Evolutionary conservation across 2,329 filamentous ascomycete species (phyloP).

Genomic region (Fusarium udum): DNA sequence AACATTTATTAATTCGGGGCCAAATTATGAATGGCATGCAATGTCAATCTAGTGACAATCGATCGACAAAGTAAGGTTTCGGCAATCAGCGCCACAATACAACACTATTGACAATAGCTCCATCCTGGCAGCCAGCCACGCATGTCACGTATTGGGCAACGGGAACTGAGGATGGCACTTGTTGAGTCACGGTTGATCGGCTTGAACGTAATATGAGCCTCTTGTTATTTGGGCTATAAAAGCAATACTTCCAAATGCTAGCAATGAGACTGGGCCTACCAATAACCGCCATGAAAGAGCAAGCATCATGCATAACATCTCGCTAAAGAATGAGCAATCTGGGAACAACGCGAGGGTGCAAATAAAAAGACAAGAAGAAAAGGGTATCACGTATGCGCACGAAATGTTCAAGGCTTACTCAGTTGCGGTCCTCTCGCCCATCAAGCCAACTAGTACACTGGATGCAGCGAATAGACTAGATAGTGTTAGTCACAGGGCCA

Average conservation of each 20-base stretch:
- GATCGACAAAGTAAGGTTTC: background rate
- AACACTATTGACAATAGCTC: background rate
- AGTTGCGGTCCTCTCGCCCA: slow-evolving; percentile 55
- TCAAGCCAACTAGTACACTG: slow-evolving; percentile 64
- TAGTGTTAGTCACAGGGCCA: slow-evolving; percentile 3
- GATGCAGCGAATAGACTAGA: slow-evolving; percentile 56
- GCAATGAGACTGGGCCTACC: background rate
- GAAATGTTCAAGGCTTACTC: background rate
- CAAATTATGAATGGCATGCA: background rate
- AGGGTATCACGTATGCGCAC: slow-evolving; percentile 17
- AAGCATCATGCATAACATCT: background rate
- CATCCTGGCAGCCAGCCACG: background rate
- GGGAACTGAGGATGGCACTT: background rate
- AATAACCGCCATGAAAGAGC: background rate
- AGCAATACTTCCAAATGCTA: background rate
- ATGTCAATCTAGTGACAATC: background rate
- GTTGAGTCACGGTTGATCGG: background rate
- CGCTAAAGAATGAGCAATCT: background rate
- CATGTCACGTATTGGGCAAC: background rate
- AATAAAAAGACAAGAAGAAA: background rate
- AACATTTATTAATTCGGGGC: background rate
- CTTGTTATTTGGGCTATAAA: background rate
- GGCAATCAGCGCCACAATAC: slow-evolving; percentile 1
- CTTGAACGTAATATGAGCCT: background rate
- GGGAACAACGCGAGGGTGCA: background rate